Conservation (phyloP, 1,284 basidiomycete genomes). For the Boletus albobrunnescens region DNA sequence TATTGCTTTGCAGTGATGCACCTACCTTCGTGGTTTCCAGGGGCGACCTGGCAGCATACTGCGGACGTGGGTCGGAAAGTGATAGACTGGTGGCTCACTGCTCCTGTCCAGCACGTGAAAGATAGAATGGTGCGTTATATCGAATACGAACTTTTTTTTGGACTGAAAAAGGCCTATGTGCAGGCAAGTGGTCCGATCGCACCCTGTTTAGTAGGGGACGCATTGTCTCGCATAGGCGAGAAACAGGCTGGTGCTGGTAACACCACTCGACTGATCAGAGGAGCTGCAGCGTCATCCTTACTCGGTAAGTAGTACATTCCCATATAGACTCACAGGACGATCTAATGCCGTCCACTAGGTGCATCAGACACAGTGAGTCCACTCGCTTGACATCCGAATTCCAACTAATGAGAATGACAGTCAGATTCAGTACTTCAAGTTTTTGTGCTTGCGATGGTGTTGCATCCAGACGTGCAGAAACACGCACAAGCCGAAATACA, state of each 20-base stretch:
- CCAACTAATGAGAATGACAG: background rate
- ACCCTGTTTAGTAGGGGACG: slow-evolving; percentile 9
- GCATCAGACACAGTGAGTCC: slow-evolving; percentile 9
- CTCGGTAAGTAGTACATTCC: background rate
- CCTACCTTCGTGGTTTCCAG: slow-evolving; percentile 11
- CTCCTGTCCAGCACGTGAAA: slow-evolving; percentile 1
- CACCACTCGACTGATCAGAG: background rate
- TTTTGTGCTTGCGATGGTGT: slow-evolving; percentile 11
- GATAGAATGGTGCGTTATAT: slow-evolving; percentile 6
- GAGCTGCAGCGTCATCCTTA: slow-evolving; percentile 5
- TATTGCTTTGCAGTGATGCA: slow-evolving; percentile 3
- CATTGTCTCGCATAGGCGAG: slow-evolving; percentile 8
- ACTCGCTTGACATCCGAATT: background rate
- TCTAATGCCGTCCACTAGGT: slow-evolving; percentile 1
- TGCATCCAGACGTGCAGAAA: slow-evolving; percentile 9
- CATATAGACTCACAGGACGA: background rate
- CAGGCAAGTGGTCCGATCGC: slow-evolving; percentile 3
- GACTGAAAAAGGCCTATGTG: background rate
- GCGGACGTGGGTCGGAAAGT: slow-evolving; percentile 6
- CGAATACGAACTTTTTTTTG: background rate
- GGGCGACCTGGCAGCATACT: slow-evolving; percentile 6
- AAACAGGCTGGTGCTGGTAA: background rate
- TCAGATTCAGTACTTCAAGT: slow-evolving; percentile 5
- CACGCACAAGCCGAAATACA: slow-evolving; percentile 8
- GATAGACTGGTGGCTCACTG: slow-evolving; percentile 9